phyloP scores from a whole-genome alignment of 352 stramenopile genomes.

The Globisporangium lucens region DNA sequence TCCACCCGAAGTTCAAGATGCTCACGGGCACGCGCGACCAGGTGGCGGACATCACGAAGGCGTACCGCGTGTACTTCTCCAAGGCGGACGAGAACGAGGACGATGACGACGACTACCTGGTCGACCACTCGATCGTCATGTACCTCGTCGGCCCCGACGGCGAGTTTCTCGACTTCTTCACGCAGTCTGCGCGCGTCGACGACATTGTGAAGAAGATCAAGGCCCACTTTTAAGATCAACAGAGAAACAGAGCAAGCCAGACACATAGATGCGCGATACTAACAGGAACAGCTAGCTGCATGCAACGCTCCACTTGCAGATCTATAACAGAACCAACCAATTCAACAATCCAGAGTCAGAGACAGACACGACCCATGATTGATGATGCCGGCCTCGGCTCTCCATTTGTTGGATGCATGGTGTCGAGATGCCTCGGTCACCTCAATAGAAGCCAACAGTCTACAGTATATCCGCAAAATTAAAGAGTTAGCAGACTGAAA shows the following conservation, averaged over 20 bases:
- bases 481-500: too few relatives aligned
- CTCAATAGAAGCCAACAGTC: too few relatives aligned
- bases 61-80: slow-evolving; percentile 98
- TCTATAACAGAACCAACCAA: neutral
- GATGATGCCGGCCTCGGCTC: too few relatives aligned
- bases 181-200: slow-evolving; percentile 93
- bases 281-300: neutral
- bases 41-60: slow-evolving; percentile 95
- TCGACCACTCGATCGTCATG: slow-evolving; percentile 99
- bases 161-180: slow-evolving; percentile 99
- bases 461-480: too few relatives aligned
- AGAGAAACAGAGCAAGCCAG: neutral
- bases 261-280: slow-evolving; percentile 6
- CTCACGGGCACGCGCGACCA: slow-evolving; percentile 93
- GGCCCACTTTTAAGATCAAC: slow-evolving; percentile 44
- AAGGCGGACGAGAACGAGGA: slow-evolving; percentile 94
- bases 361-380: neutral
- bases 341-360: neutral
- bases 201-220: slow-evolving; percentile 95
- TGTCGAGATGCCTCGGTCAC: too few relatives aligned
- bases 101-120: slow-evolving; percentile 98
- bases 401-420: too few relatives aligned
- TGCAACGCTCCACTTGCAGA: neutral
- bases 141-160: slow-evolving; percentile 97
- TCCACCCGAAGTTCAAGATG: slow-evolving; percentile 86